Conservation (phyloP, 176 grass and related monocot species). For the Metroxylon sagu region DNA sequence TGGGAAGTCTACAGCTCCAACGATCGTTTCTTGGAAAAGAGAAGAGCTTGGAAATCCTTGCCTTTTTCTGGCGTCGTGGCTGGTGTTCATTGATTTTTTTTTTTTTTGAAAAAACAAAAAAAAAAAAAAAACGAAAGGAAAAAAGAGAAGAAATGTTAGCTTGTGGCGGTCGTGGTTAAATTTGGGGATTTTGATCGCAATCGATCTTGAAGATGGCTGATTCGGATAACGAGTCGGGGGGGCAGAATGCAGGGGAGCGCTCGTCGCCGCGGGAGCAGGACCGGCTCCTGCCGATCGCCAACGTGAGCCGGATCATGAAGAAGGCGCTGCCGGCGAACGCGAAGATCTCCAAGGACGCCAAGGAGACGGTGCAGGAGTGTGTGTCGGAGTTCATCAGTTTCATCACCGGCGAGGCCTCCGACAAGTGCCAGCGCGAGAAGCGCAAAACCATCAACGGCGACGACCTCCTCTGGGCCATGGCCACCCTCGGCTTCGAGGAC, state of each 20-base stretch:
- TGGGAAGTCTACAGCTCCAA: too few relatives aligned
- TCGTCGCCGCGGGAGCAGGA: slow-evolving; percentile 8
- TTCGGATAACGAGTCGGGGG: slow-evolving; percentile 13
- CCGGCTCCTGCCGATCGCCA: slow-evolving; percentile 10
- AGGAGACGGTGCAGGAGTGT: slow-evolving; percentile 19
- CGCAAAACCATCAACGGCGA: slow-evolving; percentile 15
- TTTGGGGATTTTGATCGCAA: not conserved
- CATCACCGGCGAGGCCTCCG: slow-evolving; percentile 11
- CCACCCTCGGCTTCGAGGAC: slow-evolving; percentile 15
- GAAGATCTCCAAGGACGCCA: slow-evolving; percentile 15
- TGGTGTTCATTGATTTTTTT: too few relatives aligned
- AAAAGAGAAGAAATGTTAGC: too few relatives aligned
- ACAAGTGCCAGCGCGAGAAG: slow-evolving; percentile 18
- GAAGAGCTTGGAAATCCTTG: too few relatives aligned
- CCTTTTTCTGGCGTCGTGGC: too few relatives aligned
- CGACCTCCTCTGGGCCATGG: slow-evolving; percentile 16
- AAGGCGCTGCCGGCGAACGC: slow-evolving; percentile 15
- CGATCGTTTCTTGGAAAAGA: too few relatives aligned
- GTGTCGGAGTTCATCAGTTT: slow-evolving; percentile 17
- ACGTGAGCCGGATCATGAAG: slow-evolving; percentile 18
- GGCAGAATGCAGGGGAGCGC: not conserved
- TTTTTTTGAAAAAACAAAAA: too few relatives aligned
- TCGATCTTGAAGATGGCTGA: not conserved
- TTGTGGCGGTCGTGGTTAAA: not conserved
- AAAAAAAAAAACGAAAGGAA: too few relatives aligned